Conservation (phyloP, 1,139 yeast genomes). For the Protomyces inundatus region DNA sequence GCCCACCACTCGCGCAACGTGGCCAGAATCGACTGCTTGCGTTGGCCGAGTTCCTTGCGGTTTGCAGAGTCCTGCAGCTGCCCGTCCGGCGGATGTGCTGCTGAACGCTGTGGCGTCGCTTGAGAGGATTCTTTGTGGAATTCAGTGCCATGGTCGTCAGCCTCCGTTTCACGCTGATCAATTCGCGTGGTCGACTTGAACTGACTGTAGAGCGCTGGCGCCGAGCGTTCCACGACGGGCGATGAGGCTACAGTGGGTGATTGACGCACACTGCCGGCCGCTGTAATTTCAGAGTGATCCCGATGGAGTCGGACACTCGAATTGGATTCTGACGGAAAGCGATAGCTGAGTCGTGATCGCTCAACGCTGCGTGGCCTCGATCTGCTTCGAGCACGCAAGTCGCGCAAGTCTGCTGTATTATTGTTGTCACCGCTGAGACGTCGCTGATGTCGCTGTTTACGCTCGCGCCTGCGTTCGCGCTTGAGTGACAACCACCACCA, state of each 20-base stretch:
- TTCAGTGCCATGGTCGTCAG: background rate
- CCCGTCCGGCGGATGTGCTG: background rate
- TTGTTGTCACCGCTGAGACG: background rate
- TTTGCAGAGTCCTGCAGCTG: background rate
- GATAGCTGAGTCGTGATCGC: background rate
- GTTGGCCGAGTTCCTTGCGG: constrained; percentile 2
- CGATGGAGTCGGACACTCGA: background rate
- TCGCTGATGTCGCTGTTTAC: constrained; percentile 2
- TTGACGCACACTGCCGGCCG: background rate
- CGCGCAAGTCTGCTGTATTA: background rate
- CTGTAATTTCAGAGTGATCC: background rate
- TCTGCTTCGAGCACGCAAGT: background rate
- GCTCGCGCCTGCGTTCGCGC: constrained; percentile 45
- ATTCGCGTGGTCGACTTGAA: background rate
- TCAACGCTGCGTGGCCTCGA: background rate
- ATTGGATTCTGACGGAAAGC: background rate
- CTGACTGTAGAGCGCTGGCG: background rate
- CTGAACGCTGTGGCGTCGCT: background rate
- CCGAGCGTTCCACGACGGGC: background rate
- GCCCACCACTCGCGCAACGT: constrained; percentile 20
- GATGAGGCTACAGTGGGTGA: background rate
- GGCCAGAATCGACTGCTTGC: constrained; percentile 12
- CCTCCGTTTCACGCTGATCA: background rate
- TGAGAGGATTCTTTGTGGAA: background rate
- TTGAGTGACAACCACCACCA: constrained; percentile 73